These are phyloP conservation scores for Talaromyces sp. DNA, from an alignment of 2,329 filamentous ascomycete genomes.

Conservation along the genomic window DNA sequence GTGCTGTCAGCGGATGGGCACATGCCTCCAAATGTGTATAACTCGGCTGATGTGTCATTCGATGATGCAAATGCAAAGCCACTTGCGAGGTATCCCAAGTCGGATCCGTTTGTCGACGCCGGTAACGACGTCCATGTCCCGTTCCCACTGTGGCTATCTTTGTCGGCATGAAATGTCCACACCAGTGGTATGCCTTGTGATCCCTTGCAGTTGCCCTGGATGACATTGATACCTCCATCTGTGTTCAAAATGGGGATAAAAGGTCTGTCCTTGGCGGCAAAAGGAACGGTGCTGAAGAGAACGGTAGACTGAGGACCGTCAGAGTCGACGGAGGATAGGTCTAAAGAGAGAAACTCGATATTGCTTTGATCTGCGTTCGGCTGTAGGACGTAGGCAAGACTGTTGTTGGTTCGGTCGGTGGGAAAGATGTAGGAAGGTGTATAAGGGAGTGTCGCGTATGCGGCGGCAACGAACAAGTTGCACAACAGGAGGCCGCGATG, in stretches of 20 bases:
- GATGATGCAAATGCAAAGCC: slow-evolving; percentile 62
- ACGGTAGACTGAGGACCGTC: slow-evolving; percentile 34
- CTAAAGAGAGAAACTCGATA: slow-evolving; percentile 57
- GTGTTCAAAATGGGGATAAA: slow-evolving; percentile 65
- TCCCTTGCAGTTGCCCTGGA: slow-evolving; percentile 65
- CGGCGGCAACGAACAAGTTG: slow-evolving; percentile 17
- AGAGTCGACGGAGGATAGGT: slow-evolving; percentile 56
- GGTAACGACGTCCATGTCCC: slow-evolving; percentile 51
- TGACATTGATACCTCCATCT: slow-evolving; percentile 66
- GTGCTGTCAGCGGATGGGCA: slow-evolving; percentile 55
- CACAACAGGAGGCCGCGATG: slow-evolving; percentile 9
- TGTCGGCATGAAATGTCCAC: slow-evolving; percentile 61
- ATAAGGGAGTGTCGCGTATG: slow-evolving; percentile 59
- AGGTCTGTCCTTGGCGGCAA: slow-evolving; percentile 52
- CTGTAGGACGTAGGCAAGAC: slow-evolving; percentile 65
- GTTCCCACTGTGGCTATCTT: slow-evolving; percentile 38
- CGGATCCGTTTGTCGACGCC: slow-evolving; percentile 28
- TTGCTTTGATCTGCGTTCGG: slow-evolving; percentile 43
- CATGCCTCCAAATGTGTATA: slow-evolving; percentile 85
- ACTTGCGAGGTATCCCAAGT: slow-evolving; percentile 53
- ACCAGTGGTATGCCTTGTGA: slow-evolving; percentile 50
- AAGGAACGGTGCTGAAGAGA: slow-evolving; percentile 22
- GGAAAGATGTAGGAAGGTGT: slow-evolving; percentile 67
- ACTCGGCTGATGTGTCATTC: slow-evolving; percentile 46
- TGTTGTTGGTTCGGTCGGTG: slow-evolving; percentile 46